Base-by-base conservation (phyloP, 345 rosid genomes). In the Xanthoceras sorbifolium region DNA sequence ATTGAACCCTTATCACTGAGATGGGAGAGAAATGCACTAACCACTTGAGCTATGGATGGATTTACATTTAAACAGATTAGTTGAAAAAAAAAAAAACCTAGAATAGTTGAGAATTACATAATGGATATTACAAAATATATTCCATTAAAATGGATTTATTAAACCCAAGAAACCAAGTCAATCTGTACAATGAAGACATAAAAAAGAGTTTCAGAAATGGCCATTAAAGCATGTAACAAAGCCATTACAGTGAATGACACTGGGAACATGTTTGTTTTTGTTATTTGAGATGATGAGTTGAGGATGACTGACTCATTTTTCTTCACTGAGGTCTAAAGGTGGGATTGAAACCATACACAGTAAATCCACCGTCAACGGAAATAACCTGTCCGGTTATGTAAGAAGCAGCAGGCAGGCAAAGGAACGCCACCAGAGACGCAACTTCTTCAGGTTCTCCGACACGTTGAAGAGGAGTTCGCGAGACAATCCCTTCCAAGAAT, bases 381-480 rank as follows among this genome's bases (percentile, higher is more conserved):
- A 89, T 86, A 38, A 86, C 64, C 72, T 90, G 97, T 40, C 97
- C 98, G 0, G 93, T 93, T 29, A 92, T 89, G 78, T 93, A 90
- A 28, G 95, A 88, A 38, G 97, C 83, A n/a, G 93, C 90, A 3
- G 94, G 97, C 3, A 89, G 79, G 87, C 97, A 89, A 9, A 92
- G 88, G 83, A 82, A 94, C 36, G 87, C 91, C 15, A 86, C 93
- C 8, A 87, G 79, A 3, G 93, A 89, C 8, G 97, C 82, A 0
- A 92, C 98, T 83, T 94, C 97, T 69, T 84, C 83, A n/a, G 98
- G 82, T 76, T 94, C 94, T 71, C 92, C 97, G 28, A 91, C 66
- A 0, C 97, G 97, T 75, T 85, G 85, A 44, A 91, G 91, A 4
- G 97, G 97, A 4, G 98, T 92, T 34, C 90, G 85, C 0, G 92